A percentile compares a stretch with the other conserved stretches of the same genome.
Conservation (phyloP, 768 basidiomycete genomes). For the Hemileccinum impolitum region DNA sequence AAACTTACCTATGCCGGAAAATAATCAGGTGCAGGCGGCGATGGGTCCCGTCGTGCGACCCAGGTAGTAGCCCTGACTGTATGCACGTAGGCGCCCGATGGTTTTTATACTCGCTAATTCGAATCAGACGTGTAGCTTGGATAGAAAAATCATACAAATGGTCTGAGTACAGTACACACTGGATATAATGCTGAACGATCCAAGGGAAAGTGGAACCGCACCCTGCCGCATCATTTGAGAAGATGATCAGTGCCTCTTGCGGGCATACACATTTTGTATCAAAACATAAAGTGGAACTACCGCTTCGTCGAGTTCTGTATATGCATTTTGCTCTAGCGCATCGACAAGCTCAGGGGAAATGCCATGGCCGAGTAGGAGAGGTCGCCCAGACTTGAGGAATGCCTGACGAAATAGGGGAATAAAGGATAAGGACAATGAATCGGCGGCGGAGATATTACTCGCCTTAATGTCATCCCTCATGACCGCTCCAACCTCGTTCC, state of each 20-base stretch:
- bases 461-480: slow-evolving; percentile 64
- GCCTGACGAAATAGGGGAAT: slow-evolving; percentile 36
- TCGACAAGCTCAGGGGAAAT: slow-evolving; percentile 51
- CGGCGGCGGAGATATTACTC: slow-evolving; percentile 5
- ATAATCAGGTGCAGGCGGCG: too few species aligned
- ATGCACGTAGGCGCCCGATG: too few species aligned
- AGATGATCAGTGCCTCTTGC: slow-evolving; percentile 25
- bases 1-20: too few species aligned
- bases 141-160: slow-evolving; percentile 19
- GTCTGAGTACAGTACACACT: slow-evolving; percentile 20
- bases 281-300: slow-evolving; percentile 48
- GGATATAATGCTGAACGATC: slow-evolving; percentile 15
- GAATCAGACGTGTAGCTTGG: slow-evolving; percentile 5
- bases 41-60: too few species aligned
- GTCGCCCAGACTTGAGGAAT: slow-evolving; percentile 64
- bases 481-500: slow-evolving; percentile 40
- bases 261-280: slow-evolving; percentile 59
- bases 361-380: slow-evolving; percentile 63
- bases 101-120: too few species aligned
- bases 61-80: too few species aligned
- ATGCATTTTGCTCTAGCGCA: slow-evolving; percentile 49
- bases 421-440: neutral
- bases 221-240: slow-evolving; percentile 2
- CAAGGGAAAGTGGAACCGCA: slow-evolving; percentile 4
- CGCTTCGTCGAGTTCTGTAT: slow-evolving; percentile 49